Base-by-base conservation (phyloP, 2,329 filamentous ascomycete genomes). In the Cercospora sp. region DNA sequence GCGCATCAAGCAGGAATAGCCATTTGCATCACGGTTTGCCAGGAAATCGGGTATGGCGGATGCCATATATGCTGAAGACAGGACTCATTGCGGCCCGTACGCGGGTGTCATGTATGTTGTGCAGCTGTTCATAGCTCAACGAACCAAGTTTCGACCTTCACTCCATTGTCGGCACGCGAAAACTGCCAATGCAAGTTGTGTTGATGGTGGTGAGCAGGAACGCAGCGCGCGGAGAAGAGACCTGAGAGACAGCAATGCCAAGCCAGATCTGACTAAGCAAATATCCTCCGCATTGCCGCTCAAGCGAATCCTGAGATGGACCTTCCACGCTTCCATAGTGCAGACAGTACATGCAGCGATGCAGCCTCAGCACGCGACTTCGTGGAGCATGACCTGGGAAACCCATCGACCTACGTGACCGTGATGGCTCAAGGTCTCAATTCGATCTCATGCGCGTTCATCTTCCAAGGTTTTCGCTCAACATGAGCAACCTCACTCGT, bases 1-100 rank as follows among this genome's bases (percentile, higher is more conserved):
- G 42, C 48, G 65, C 26, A 36, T 67, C 33, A 64, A 67, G 65
- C 12, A 9, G 1, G 65, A 67, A 33, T 67, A 23, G 36, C 26
- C 23, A 58, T 31, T 10, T 36, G 28, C 9, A 31, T 36, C 28
- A 16, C n/a, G n/a, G n/a, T 26, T n/a, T 33, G 55, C 16, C 16
- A 12, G 13, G 12, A 53, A 26, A 26, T 6, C 16, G 48, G 16
- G 10, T 26, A 23, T 16, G 48, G 48, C 12, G 20, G 18, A n/a
- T 23, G 45, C 13, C 5, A 53, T 13, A 53, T 16, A 6, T 28
- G 12, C 6, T 55, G 23, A 55, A 55, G 48, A 42, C 16, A n/a
- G 36, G 36, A 42, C 36, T 8, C 16, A 6, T 42, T 8, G 36
- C 8, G 2, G 36, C 16, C 16, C 16, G 36, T 16, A 13, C 20